These are phyloP conservation scores for Cladophialophora bantiana DNA, from an alignment of 2,329 filamentous ascomycete genomes.

Conservation along the genomic window DNA sequence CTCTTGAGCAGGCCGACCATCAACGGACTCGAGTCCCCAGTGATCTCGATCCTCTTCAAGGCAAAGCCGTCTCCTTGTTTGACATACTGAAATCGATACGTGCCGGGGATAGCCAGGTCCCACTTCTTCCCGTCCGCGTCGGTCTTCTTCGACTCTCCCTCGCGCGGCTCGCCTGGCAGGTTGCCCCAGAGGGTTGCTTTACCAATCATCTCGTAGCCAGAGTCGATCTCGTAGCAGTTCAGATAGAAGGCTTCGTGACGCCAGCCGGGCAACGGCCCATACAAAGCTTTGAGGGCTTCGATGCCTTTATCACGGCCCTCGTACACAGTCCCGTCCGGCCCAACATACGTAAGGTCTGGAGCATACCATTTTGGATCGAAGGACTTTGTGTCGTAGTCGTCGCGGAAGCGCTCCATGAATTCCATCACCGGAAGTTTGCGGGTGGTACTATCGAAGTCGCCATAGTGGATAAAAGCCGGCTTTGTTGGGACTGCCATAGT, in stretches of 20 bases:
- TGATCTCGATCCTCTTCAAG: constrained; percentile 3
- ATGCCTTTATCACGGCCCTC: constrained; percentile 1
- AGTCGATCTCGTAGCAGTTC: constrained; percentile 1
- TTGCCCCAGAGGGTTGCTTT: not conserved
- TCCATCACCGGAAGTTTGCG: constrained; percentile 1
- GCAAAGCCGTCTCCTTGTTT: not conserved
- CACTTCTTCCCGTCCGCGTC: not conserved
- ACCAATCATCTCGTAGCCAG: constrained; percentile 6
- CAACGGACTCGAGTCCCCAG: not conserved
- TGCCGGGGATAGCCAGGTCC: not conserved
- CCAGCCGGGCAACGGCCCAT: not conserved
- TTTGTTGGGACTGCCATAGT: not conserved
- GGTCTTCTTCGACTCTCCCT: constrained; percentile 4
- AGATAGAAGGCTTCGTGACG: not conserved
- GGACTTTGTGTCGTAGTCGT: not conserved
- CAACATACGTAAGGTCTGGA: not conserved
- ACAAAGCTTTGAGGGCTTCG: not conserved
- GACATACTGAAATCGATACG: constrained; percentile 3
- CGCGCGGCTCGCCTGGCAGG: not conserved
- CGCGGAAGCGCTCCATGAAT: constrained; percentile 3
- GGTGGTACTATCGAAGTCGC: not conserved
- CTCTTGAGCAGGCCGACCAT: constrained; percentile 4
- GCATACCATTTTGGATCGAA: constrained; percentile 8
- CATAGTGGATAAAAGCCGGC: not conserved
- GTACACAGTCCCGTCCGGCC: constrained; percentile 1